These are phyloP conservation scores for Massarina eburnea DNA, from an alignment of 2,329 filamentous ascomycete species.

Conservation along the genomic window DNA sequence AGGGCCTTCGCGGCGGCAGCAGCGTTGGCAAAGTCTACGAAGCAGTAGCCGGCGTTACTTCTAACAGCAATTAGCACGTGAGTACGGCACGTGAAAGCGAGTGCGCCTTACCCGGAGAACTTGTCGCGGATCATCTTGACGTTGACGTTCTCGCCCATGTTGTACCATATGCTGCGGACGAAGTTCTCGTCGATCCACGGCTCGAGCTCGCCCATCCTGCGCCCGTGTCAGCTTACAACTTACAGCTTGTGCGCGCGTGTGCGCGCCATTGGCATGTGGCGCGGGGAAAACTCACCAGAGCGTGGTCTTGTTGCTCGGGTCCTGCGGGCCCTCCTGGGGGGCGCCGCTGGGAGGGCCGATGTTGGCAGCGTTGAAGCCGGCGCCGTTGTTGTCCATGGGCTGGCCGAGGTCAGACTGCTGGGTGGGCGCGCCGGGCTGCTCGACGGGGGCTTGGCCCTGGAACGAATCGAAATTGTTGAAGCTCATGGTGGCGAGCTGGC, in stretches of 20 bases:
- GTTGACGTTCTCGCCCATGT: slow-evolving; percentile 91
- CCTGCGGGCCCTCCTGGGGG: slow-evolving; percentile 38
- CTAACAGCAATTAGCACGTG: slow-evolving; percentile 55
- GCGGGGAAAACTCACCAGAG: slow-evolving; percentile 47
- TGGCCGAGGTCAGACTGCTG: slow-evolving; percentile 58
- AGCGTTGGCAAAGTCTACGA: slow-evolving; percentile 84
- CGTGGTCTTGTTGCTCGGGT: slow-evolving; percentile 53
- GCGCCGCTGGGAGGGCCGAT: slow-evolving; percentile 44
- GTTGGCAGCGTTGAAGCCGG: slow-evolving; percentile 55
- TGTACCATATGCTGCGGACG: slow-evolving; percentile 91
- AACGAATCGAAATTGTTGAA: slow-evolving; percentile 68
- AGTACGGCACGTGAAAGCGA: slow-evolving; percentile 7
- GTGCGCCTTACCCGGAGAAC: slow-evolving; percentile 77
- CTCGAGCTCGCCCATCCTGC: slow-evolving; percentile 98
- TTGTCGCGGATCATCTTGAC: slow-evolving; percentile 99
- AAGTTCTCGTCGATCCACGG: slow-evolving; percentile 99
- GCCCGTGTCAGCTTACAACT: slow-evolving; percentile 23
- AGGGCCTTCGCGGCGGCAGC: slow-evolving; percentile 90
- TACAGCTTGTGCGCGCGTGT: too few species aligned
- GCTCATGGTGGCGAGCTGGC: slow-evolving; percentile 56
- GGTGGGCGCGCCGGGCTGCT: slow-evolving; percentile 50
- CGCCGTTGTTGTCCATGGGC: slow-evolving; percentile 56
- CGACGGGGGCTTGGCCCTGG: slow-evolving; percentile 59
- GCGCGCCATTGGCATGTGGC: slow-evolving; percentile 6
- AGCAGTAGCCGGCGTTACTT: slow-evolving; percentile 98